Evolutionary conservation across 2,329 filamentous ascomycete genomes (phyloP), one percentile per base, ranked within the genome.

Genomic region (Cercospora nicotianae): DNA sequence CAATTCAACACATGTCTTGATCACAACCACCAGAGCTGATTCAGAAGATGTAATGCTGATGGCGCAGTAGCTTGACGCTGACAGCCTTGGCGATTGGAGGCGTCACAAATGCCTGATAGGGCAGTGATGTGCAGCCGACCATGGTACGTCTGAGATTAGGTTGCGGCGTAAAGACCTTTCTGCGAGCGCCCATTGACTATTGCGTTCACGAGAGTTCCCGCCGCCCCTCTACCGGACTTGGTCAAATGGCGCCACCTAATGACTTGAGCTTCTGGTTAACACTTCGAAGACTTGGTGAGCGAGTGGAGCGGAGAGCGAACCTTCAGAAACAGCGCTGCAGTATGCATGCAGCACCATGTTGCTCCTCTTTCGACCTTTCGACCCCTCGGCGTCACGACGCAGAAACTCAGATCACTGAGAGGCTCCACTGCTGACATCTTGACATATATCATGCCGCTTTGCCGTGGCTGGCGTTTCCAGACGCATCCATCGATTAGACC

Each of bases 391-490:
- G 62, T 58, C 48, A 64, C 62, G n/a, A 28, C 33, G 31, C 62
- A 42, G 48, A 7, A 36, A 20, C 23, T 51, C 26, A 55, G 62
- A 30, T 55, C 30, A 33, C 48, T 39, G 9, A n/a, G 8, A n/a
- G 13, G 36, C 26, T 64, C 18, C 18, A 30, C n/a, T 18, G 39
- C 18, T 48, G 30, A 42, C 13, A 45, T 51, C 31, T n/a, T 58
- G 62, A 64, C 62, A 64, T 64, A 57, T 64, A 64, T 42, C 18
- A 55, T 58, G 62, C 26, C 42, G 42, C 30, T 20, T 55, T 58
- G 31, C 59, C 62, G 62, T 26, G 28, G 12, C 30, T 45, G 18
- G 51, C 26, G 23, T 64, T 45, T 61, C 59, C 36, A 61, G 59
- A 48, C 30, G 28, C 23, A 58, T 16, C 62, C 31, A 64, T 30